Evolutionary conservation across 192 early-diverging fungal species (phyloP).

Genomic region (Coemansia interrupta): DNA sequence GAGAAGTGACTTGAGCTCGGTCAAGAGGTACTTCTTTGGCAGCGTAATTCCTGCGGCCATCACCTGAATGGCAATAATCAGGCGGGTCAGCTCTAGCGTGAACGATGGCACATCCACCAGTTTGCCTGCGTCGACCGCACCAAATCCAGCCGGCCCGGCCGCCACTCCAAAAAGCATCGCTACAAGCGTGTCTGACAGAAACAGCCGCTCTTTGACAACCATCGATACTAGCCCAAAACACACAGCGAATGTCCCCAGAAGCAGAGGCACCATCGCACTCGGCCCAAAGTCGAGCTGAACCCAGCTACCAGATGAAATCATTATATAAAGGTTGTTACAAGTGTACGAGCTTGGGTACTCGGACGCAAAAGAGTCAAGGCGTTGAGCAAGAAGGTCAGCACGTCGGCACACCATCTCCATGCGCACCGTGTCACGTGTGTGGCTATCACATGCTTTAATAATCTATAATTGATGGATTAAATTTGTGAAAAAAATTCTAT

Average conservation of each 20-base stretch:
- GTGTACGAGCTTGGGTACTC: constrained; percentile 1
- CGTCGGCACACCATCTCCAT: no score
- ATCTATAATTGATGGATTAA: no score
- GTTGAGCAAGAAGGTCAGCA: no score
- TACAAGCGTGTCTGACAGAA: constrained; percentile 71
- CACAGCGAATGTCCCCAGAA: constrained; percentile 66
- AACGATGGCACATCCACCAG: constrained; percentile 46
- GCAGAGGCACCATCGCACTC: constrained; percentile 30
- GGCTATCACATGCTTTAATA: no score
- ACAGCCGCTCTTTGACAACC: constrained; percentile 64
- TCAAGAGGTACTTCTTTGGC: constrained; percentile 68
- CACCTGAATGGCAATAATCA: constrained; percentile 76
- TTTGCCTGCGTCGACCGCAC: constrained; percentile 60
- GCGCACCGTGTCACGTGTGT: no score
- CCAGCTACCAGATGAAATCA: constrained; percentile 9
- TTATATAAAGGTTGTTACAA: background rate
- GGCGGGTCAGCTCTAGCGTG: constrained; percentile 65
- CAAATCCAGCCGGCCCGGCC: constrained; percentile 67
- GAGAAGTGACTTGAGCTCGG: constrained; percentile 60
- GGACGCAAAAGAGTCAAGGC: background rate
- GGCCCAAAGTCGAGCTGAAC: constrained; percentile 14
- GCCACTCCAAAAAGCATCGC: constrained; percentile 73
- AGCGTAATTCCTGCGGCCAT: constrained; percentile 81
- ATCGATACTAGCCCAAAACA: constrained; percentile 61
- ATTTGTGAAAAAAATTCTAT: background rate